A percentile compares a stretch with the other conserved stretches of the same genome.
Conservation (phyloP, 495 filamentous ascomycete species). For the Aspergillus baeticus region DNA sequence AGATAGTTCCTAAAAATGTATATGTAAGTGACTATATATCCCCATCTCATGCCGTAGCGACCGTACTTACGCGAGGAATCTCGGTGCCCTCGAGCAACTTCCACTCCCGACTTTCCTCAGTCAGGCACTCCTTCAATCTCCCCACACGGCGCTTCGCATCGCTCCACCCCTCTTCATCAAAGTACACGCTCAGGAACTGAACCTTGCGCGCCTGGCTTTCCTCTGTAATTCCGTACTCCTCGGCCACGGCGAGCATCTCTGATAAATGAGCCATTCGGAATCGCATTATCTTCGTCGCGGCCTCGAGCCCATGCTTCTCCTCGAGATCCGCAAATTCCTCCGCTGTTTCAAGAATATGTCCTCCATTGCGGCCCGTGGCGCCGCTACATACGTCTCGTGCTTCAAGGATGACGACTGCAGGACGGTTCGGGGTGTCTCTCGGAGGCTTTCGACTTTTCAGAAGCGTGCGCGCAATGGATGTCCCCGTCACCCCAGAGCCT, state of each 20-base stretch:
- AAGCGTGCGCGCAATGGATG: slow-evolving; percentile 64
- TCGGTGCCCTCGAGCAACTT: slow-evolving; percentile 21
- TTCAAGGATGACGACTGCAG: slow-evolving; percentile 55
- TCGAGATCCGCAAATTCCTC: slow-evolving; percentile 29
- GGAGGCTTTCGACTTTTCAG: slow-evolving; percentile 30
- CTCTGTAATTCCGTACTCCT: slow-evolving; percentile 27
- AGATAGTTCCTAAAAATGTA: slow-evolving; percentile 26
- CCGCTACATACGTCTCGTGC: slow-evolving; percentile 77
- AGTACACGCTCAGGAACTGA: slow-evolving; percentile 32
- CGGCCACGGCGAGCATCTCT: slow-evolving; percentile 29
- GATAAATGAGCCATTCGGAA: slow-evolving; percentile 34
- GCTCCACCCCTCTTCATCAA: slow-evolving; percentile 27
- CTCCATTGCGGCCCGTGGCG: slow-evolving; percentile 67
- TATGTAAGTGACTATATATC: too few relatives aligned
- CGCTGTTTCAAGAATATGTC: slow-evolving; percentile 33
- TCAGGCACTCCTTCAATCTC: slow-evolving; percentile 31
- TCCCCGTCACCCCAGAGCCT: slow-evolving; percentile 70
- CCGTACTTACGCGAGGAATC: slow-evolving; percentile 25
- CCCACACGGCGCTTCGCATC: slow-evolving; percentile 20
- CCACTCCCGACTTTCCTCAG: slow-evolving; percentile 31
- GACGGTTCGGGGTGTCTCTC: neutral
- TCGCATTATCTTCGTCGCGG: slow-evolving; percentile 24
- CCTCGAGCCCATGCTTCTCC: slow-evolving; percentile 21
- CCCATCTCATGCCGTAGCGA: too few relatives aligned
- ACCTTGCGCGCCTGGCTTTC: slow-evolving; percentile 30